These are phyloP conservation scores for Hippophae gyantsensis DNA, from an alignment of 306 rosid genomes.

Conservation along the genomic window DNA sequence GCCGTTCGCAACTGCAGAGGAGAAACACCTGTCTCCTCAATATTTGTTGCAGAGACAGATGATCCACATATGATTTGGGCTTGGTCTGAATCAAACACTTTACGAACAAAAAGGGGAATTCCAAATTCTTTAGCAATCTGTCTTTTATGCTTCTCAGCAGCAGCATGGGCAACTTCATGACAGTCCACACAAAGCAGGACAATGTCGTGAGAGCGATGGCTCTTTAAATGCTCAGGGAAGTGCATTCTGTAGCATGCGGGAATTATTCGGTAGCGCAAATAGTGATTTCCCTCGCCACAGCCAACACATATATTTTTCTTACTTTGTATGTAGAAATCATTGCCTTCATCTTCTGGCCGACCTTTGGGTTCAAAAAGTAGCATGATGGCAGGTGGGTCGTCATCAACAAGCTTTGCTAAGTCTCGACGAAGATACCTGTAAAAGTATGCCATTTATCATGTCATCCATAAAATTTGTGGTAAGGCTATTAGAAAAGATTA, in stretches of 20 bases:
- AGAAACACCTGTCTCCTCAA: constrained; percentile 73
- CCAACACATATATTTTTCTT: constrained; percentile 94
- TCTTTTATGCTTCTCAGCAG: constrained; percentile 91
- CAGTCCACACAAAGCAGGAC: constrained; percentile 96
- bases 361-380: constrained; percentile 98
- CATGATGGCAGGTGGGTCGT: constrained; percentile 79
- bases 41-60: constrained; percentile 20
- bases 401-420: constrained; percentile 73
- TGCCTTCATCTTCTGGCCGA: constrained; percentile 96
- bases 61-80: constrained; percentile 16
- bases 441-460: constrained; percentile 18
- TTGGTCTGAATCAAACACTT: constrained; percentile 51
- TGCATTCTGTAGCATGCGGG: constrained; percentile 96
- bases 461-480: constrained; percentile 11
- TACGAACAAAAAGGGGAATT: constrained; percentile 78
- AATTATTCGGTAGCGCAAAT: constrained; percentile 83
- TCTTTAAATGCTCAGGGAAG: constrained; percentile 92
- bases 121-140: constrained; percentile 74
- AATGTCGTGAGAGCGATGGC: constrained; percentile 96
- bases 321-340: constrained; percentile 86
- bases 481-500: constrained; percentile 11
- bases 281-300: constrained; percentile 91
- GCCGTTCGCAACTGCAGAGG: constrained; percentile 83
- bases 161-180: constrained; percentile 93
- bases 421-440: constrained; percentile 74